Percentiles rank a stretch among this genome's conserved stretches.
These are phyloP conservation scores for Ceratocystiopsis brevicomis DNA, from an alignment of 2,329 filamentous ascomycete genomes.

Conservation along the genomic window DNA sequence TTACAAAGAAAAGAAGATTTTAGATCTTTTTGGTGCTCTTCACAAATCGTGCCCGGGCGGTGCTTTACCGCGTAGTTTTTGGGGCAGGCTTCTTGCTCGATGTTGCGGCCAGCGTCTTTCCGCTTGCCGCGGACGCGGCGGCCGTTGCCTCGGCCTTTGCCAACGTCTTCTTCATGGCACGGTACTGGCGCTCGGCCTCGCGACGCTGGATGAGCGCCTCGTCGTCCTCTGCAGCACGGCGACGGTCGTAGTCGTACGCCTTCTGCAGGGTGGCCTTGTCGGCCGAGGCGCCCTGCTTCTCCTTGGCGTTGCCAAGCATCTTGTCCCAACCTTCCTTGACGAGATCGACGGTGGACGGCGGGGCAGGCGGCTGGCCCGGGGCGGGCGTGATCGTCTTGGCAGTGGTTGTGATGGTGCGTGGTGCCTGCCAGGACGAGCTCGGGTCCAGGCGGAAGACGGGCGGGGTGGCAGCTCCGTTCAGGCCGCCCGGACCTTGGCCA, in stretches of 20 bases:
- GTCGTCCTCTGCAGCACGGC: conserved; percentile 40
- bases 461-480: neutral
- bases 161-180: conserved; percentile 7
- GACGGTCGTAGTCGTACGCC: conserved; percentile 23
- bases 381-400: conserved; percentile 8
- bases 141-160: neutral
- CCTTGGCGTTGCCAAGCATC: conserved; percentile 9
- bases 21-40: neutral
- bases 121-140: neutral
- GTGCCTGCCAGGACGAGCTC: conserved; percentile 14
- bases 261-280: conserved; percentile 4
- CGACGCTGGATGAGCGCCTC: conserved; percentile 9
- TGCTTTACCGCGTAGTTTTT: neutral
- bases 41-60: too few species aligned
- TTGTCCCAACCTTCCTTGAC: conserved; percentile 9
- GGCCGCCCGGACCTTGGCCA: too few species aligned
- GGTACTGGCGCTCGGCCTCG: conserved; percentile 9
- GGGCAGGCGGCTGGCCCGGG: neutral
- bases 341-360: conserved; percentile 5
- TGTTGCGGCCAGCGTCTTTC: neutral
- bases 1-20: neutral
- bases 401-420: conserved; percentile 13
- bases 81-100: too few species aligned
- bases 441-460: conserved; percentile 5
- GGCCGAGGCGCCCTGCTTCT: conserved; percentile 5